phyloP scores from a whole-genome alignment of 148 eudicot genomes.

The Hydrangea macrophylla region DNA sequence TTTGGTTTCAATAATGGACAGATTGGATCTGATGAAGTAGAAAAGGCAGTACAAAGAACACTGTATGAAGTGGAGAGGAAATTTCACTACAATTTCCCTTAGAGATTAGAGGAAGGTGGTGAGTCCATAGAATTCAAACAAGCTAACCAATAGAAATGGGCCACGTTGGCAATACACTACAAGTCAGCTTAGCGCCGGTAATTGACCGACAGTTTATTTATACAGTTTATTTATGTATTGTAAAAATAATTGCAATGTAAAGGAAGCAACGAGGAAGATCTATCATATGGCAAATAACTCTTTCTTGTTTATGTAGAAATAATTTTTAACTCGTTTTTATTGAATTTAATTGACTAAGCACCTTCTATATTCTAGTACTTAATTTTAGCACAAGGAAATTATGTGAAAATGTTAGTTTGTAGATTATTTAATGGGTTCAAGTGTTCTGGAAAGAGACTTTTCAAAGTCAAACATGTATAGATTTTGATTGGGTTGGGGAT shows the following conservation, averaged over 20 bases:
- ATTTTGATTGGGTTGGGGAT: too few relatives aligned
- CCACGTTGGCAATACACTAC: not conserved
- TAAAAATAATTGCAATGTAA: not conserved
- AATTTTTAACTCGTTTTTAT: too few relatives aligned
- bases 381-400: too few relatives aligned
- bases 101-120: not conserved
- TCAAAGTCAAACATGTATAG: too few relatives aligned
- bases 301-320: too few relatives aligned
- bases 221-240: too few relatives aligned
- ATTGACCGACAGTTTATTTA: not conserved
- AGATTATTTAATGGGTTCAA: too few relatives aligned
- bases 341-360: too few relatives aligned
- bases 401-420: too few relatives aligned
- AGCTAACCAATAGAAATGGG: not conserved
- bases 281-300: too few relatives aligned
- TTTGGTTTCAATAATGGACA: not conserved
- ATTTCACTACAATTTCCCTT: not conserved
- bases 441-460: too few relatives aligned
- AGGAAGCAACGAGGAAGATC: not conserved
- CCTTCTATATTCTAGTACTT: too few relatives aligned
- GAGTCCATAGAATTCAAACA: not conserved
- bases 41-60: conserved; percentile 24
- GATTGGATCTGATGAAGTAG: conserved; percentile 34
- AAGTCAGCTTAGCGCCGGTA: not conserved
- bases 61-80: conserved; percentile 33